Evolutionary conservation across 306 rosid species (phyloP), one percentile per base, ranked within the genome.

Genomic region (Quercus dentata): DNA sequence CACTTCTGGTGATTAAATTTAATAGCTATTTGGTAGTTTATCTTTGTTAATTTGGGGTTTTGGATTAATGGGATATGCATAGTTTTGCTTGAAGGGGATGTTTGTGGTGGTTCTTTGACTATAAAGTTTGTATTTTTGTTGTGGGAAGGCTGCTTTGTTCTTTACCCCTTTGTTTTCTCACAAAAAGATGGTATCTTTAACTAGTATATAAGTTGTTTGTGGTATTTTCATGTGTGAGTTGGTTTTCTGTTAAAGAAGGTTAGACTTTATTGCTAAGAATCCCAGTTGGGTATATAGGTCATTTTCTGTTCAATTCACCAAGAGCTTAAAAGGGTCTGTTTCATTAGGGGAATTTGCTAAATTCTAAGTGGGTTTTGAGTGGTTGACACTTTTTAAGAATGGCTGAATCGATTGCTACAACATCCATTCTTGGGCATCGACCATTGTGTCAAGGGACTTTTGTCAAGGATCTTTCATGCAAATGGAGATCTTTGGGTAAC

Each of bases 361-460:
- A 41, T 72, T 77, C 44, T 79, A 38, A 76, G n/a, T 88, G 77
- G 76, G 38, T 81, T 49, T 83, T 49, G 70, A 73, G 79, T n/a
- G 6, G 14, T 72, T 23, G 17, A 49, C 38, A 71, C 28, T 33
- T 55, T 55, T 8, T 4, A 19, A 81, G 56, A 59, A 95, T 95
- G 99, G 92, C 87, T 71, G 97, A 95, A 77, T 91, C 98, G 63
- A 80, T 95, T 82, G 89, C 99, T 85, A 88, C 97, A 70, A 92
- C 95, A 64, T 90, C 94, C 33, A 76, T 93, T 69, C 88, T 90
- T 64, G 90, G 91, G 31, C 90, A 89, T 82, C 89, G 88, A n/a
- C 93, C 95, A 9, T 78, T 89, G 7, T 86, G 84, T 35, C 87
- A 92, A 1, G 88, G 94, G 25, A 82, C 80, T 79, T 83, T 84